phyloP scores from a whole-genome alignment of 371 early-diverging fungal species.

The Mucor indicus region DNA sequence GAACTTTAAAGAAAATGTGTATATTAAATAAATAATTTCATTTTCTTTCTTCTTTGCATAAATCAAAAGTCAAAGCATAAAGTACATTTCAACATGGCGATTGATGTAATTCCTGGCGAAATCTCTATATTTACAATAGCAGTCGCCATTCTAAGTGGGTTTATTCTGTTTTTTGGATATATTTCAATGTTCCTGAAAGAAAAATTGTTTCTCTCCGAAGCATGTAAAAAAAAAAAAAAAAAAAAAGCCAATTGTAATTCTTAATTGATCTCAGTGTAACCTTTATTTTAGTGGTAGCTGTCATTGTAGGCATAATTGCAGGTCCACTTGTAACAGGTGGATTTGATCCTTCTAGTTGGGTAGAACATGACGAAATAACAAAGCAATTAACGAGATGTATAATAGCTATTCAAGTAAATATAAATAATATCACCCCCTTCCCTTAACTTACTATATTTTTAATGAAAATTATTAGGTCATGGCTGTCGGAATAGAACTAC shows the following conservation, averaged over 20 bases:
- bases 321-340: constrained; percentile 71
- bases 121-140: constrained; percentile 40
- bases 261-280: not conserved
- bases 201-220: constrained; percentile 84
- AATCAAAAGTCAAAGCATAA: too few relatives aligned
- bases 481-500: constrained; percentile 85
- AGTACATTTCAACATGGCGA: constrained; percentile 30
- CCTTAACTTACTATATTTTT: not conserved
- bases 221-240: too few relatives aligned
- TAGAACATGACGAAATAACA: constrained; percentile 52
- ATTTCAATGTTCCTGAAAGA: constrained; percentile 91
- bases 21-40: too few relatives aligned
- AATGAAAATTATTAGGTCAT: constrained; percentile 55
- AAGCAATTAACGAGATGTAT: constrained; percentile 75
- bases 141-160: constrained; percentile 69
- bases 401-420: constrained; percentile 77
- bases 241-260: too few relatives aligned
- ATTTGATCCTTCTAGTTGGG: constrained; percentile 60
- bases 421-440: not conserved
- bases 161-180: constrained; percentile 84
- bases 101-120: constrained; percentile 43
- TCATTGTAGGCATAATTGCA: constrained; percentile 86
- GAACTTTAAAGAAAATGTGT: too few relatives aligned
- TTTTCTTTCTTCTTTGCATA: too few relatives aligned
- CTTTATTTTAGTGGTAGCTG: constrained; percentile 71